A percentile compares a stretch with the other conserved stretches of the same genome.
Conservation (phyloP, 2,329 filamentous ascomycete species). For the Fusarium poae region DNA sequence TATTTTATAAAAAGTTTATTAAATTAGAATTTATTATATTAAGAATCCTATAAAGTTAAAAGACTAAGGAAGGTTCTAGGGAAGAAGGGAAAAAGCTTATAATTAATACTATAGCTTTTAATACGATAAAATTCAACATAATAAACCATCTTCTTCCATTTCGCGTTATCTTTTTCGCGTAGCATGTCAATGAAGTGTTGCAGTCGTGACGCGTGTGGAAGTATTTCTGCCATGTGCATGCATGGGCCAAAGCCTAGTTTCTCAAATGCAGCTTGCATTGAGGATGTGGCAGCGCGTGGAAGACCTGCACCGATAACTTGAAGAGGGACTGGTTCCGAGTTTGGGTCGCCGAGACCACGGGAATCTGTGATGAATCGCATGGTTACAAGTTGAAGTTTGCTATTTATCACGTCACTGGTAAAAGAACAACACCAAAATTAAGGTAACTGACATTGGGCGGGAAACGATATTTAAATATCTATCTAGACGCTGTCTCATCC, state of each 20-base stretch:
- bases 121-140: too few relatives aligned
- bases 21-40: too few relatives aligned
- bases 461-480: background rate
- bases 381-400: background rate
- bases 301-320: slow-evolving; percentile 51
- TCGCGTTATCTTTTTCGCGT: slow-evolving; percentile 45
- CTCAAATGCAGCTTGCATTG: slow-evolving; percentile 53
- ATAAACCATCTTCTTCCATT: slow-evolving; percentile 50
- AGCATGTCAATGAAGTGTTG: slow-evolving; percentile 48
- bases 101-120: too few relatives aligned
- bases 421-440: background rate
- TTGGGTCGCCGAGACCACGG: slow-evolving; percentile 11
- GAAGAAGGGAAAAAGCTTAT: too few relatives aligned
- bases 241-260: slow-evolving; percentile 49
- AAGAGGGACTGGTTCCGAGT: slow-evolving; percentile 16
- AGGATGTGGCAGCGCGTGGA: slow-evolving; percentile 55
- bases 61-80: too few relatives aligned
- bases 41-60: too few relatives aligned
- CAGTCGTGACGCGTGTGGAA: slow-evolving; percentile 43
- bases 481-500: background rate
- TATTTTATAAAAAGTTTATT: too few relatives aligned
- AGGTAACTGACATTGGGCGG: rapidly evolving
- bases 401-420: background rate
- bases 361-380: slow-evolving; percentile 41
- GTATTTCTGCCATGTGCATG: slow-evolving; percentile 53